These are phyloP conservation scores for Macrotyloma uniflorum DNA, from an alignment of 306 rosid species.

Conservation along the genomic window DNA sequence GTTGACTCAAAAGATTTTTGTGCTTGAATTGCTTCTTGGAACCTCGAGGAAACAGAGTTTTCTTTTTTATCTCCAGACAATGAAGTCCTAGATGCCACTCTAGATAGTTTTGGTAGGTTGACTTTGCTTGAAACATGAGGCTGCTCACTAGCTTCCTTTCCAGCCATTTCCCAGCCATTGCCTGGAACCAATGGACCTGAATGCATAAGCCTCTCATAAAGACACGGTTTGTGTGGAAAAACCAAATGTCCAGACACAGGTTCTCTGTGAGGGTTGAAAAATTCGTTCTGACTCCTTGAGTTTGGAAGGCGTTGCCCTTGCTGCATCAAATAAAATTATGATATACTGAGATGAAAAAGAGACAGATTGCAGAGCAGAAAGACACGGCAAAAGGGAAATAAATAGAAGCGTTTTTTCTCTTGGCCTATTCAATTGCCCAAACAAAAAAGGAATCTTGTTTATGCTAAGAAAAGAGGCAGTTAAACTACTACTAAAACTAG, in stretches of 20 bases:
- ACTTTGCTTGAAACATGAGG: conserved; percentile 42
- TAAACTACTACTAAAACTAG: conserved; percentile 3
- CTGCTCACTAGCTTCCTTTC: conserved; percentile 52
- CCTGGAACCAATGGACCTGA: conserved; percentile 76
- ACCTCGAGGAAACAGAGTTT: conserved; percentile 48
- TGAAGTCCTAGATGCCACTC: conserved; percentile 46
- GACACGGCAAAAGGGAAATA: background rate
- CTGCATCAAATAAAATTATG: conserved; percentile 45
- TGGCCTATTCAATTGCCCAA: background rate
- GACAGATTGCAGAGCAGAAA: background rate
- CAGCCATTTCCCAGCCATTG: conserved; percentile 50
- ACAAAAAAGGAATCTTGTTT: background rate
- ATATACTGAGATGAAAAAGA: conserved; percentile 21
- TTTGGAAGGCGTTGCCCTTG: conserved; percentile 53
- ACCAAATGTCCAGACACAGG: conserved; percentile 61
- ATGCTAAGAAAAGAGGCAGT: background rate
- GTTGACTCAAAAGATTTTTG: conserved; percentile 46
- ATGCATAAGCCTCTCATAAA: conserved; percentile 53
- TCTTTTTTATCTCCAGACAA: conserved; percentile 49
- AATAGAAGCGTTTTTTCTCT: background rate
- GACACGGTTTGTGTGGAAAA: conserved; percentile 57
- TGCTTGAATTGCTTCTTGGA: conserved; percentile 32
- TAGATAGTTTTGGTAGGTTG: conserved; percentile 44
- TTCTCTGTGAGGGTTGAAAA: conserved; percentile 54
- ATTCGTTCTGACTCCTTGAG: conserved; percentile 52